Percentiles rank a stretch among this genome's conserved stretches.
These are phyloP conservation scores for Daldinia decipiens DNA, from an alignment of 495 filamentous ascomycete species.

Conservation along the genomic window DNA sequence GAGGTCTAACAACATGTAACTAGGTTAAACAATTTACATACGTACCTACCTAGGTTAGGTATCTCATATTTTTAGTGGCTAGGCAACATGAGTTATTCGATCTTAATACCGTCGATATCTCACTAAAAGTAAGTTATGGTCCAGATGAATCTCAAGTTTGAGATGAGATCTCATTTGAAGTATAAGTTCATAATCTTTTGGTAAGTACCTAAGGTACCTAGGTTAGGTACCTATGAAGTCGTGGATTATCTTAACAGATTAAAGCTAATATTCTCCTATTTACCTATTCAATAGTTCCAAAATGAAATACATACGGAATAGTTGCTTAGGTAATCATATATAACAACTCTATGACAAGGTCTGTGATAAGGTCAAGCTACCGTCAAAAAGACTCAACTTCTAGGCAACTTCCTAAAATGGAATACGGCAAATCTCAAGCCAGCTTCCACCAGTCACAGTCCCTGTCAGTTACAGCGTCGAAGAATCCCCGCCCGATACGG, in stretches of 20 bases:
- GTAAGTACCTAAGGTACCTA: no score
- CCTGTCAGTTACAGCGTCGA: not conserved
- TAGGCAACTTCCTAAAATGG: conserved; percentile 31
- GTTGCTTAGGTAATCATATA: no score
- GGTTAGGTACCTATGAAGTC: no score
- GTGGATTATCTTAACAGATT: not conserved
- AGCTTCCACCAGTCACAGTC: conserved; percentile 32
- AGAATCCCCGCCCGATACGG: no score
- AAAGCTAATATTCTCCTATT: not conserved
- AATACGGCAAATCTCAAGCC: conserved; percentile 30
- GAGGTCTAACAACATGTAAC: not conserved
- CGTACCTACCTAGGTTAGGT: no score
- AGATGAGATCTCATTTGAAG: not conserved
- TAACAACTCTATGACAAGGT: not conserved
- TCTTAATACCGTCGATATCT: not conserved
- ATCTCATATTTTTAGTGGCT: no score
- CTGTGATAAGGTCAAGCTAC: no score
- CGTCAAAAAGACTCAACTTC: no score
- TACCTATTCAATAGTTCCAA: no score
- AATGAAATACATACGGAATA: not conserved
- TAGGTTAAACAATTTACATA: no score
- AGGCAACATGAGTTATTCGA: not conserved
- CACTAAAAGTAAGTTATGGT: not conserved
- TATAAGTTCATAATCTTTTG: not conserved
- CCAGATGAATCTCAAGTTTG: not conserved